These are phyloP conservation scores for Lablab purpureus DNA, from an alignment of 306 rosid genomes.

Conservation along the genomic window DNA sequence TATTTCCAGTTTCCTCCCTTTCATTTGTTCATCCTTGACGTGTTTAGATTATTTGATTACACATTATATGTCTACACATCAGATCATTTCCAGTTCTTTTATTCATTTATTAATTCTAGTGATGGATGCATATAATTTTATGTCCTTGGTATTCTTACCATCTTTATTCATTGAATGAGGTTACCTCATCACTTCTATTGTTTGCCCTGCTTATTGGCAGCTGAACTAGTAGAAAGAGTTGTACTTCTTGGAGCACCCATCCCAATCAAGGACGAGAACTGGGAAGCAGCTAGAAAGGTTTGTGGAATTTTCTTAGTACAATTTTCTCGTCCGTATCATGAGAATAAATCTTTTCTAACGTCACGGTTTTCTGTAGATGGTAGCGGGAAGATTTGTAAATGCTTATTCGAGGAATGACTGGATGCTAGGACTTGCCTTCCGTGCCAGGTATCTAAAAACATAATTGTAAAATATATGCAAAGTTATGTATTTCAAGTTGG, in stretches of 20 bases:
- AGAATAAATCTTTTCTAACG: not conserved
- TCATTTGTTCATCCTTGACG: not conserved
- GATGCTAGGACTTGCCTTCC: slow-evolving; percentile 66
- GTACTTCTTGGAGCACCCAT: slow-evolving; percentile 74
- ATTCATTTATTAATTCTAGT: not conserved
- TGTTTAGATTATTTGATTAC: slow-evolving; percentile 1
- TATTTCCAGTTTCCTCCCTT: not conserved
- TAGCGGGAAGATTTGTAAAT: slow-evolving; percentile 77
- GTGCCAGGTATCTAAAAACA: slow-evolving; percentile 52
- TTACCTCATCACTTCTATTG: not conserved
- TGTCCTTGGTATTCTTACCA: slow-evolving; percentile 16
- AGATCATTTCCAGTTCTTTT: not conserved
- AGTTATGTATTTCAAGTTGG: slow-evolving; percentile 9
- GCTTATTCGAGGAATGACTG: slow-evolving; percentile 69
- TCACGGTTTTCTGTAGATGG: slow-evolving; percentile 57
- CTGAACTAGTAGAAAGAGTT: slow-evolving; percentile 63
- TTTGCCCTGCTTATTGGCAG: slow-evolving; percentile 43
- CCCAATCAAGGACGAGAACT: slow-evolving; percentile 62
- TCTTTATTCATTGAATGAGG: not conserved
- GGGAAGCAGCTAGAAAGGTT: slow-evolving; percentile 67
- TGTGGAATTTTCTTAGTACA: not conserved
- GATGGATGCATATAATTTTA: not conserved
- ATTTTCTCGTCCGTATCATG: slow-evolving; percentile 8
- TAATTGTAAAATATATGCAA: slow-evolving; percentile 4
- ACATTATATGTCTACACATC: not conserved